Base-by-base conservation (phyloP, 331 rosid genomes). In the Quercus lobata region DNA sequence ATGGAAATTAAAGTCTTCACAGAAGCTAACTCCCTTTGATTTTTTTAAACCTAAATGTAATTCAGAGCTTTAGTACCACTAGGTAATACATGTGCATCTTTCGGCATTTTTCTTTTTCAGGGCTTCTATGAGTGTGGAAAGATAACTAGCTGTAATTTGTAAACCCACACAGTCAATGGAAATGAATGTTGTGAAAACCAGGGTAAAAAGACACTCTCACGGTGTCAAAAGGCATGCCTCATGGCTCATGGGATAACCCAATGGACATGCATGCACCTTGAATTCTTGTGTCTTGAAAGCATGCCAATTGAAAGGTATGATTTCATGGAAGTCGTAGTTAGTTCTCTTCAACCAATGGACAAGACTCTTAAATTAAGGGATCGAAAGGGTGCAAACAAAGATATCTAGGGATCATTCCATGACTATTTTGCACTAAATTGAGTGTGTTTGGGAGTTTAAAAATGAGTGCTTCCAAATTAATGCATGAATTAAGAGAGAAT, bases 61-160 rank as follows among this genome's bases (percentile, higher is more conserved):
- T 14, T 49, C 54, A 49, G 54, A 49, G 54, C 54, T 49, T 49
- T 11, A 41, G 46, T 41, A 49, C 18, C 17, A 49, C 54, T 49
- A 49, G 16, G 68, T 66, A 22, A 52, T 35, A 56, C 57, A 8
- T 71, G 60, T 78, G 83, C 24, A 71, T 69, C 61, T 78, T 71
- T 44, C 53, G 35, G 37, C 35, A 49, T 49, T 12, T 9, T 24
- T 60, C 5, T 15, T 60, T 62, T 62, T 14, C n/a, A 29, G 14
- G 17, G 54, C 54, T 49, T 49, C 54, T 24, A 14, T 60, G 66
- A 27, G 24, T 24, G 15, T 5, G 14, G 66, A 24, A 60, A 60
- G 66, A 60, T 60, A 60, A 60, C 66, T 24, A 60, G 27, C 66
- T 24, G 25, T 19, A 60, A 24, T 9, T 22, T 25, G 24, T 62